Conservation (phyloP, 306 rosid genomes). For the Chamaecrista fasciculata region DNA sequence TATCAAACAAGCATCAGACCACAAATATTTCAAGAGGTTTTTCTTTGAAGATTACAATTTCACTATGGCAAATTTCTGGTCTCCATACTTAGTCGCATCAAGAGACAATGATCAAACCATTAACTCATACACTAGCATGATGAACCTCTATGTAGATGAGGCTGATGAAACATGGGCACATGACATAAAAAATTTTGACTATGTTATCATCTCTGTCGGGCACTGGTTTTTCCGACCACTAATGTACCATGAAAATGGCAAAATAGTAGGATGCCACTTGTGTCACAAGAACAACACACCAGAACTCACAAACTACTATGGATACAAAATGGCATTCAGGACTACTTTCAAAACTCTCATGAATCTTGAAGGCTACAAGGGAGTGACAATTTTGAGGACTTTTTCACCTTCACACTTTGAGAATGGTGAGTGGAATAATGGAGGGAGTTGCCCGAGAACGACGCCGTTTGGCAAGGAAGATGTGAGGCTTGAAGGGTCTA, state of each 20-base stretch:
- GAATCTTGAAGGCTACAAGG: conserved; percentile 47
- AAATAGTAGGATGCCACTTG: conserved; percentile 55
- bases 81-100: conserved; percentile 66
- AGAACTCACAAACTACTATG: conserved; percentile 37
- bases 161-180: conserved; percentile 59
- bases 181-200: conserved; percentile 55
- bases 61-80: conserved; percentile 69
- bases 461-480: conserved; percentile 59
- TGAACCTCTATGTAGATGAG: conserved; percentile 68
- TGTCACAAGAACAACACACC: conserved; percentile 50
- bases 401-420: conserved; percentile 90
- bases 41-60: conserved; percentile 63
- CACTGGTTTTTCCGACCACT: conserved; percentile 87
- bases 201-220: conserved; percentile 76
- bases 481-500: conserved; percentile 31
- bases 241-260: conserved; percentile 49
- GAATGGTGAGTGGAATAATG: conserved; percentile 80
- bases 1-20: conserved; percentile 28
- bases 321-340: conserved; percentile 65
- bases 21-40: conserved; percentile 45
- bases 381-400: conserved; percentile 77
- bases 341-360: conserved; percentile 51
- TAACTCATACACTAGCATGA: conserved; percentile 43
- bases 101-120: conserved; percentile 45
- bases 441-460: conserved; percentile 76